Evolutionary conservation across 129 eudicot genomes (phyloP).

Genomic region (Silybum marianum): DNA sequence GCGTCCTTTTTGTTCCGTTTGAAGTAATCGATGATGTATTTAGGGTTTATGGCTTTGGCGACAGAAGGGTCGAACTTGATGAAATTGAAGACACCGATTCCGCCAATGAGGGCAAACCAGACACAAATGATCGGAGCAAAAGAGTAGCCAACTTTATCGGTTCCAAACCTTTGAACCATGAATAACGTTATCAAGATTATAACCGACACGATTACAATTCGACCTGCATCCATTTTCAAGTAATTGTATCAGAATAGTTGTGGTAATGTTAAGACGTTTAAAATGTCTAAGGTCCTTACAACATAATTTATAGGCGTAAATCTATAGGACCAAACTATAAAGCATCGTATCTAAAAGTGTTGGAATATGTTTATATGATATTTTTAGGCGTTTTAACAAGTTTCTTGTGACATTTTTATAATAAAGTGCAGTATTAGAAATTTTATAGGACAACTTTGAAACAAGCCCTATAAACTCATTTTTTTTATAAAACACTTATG

Average conservation of each 20-base stretch:
- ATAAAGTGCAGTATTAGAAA: no score
- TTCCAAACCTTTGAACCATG: slow-evolving; percentile 78
- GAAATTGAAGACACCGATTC: slow-evolving; percentile 72
- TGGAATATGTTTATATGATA: no score
- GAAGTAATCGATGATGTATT: slow-evolving; percentile 62
- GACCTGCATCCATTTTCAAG: slow-evolving; percentile 37
- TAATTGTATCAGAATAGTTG: not conserved
- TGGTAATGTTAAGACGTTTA: not conserved
- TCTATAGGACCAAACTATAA: no score
- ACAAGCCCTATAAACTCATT: no score
- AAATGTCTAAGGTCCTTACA: no score
- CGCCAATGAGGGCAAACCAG: slow-evolving; percentile 63
- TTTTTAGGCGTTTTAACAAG: no score
- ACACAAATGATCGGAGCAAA: slow-evolving; percentile 74
- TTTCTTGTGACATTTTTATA: no score
- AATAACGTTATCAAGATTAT: slow-evolving; percentile 56
- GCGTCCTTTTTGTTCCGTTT: slow-evolving; percentile 58
- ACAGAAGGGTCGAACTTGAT: slow-evolving; percentile 64
- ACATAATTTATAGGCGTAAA: no score
- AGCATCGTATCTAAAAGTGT: no score
- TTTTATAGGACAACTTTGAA: no score
- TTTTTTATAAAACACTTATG: no score
- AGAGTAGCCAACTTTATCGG: slow-evolving; percentile 77
- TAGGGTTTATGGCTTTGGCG: slow-evolving; percentile 69
- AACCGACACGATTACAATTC: slow-evolving; percentile 59